Conservation (phyloP, 257 asterid species). For the Fraxinus excelsior region DNA sequence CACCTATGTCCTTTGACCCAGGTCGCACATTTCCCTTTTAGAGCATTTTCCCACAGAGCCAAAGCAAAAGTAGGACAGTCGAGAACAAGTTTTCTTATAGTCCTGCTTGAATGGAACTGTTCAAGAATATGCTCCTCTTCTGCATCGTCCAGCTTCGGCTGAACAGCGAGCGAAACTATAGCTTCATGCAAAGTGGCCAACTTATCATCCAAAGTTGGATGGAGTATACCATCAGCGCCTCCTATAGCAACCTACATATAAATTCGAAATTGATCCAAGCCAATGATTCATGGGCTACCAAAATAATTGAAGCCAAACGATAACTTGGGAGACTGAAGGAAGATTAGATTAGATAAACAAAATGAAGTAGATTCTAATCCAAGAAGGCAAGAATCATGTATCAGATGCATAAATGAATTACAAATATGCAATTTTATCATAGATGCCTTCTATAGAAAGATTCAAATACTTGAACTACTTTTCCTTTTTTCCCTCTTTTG, state of each 20-base stretch:
- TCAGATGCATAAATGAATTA: not conserved
- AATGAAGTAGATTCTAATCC: not conserved
- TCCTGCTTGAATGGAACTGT: conserved; percentile 81
- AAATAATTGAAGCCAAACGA: not conserved
- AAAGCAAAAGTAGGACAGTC: conserved; percentile 81
- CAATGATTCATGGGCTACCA: not conserved
- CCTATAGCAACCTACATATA: conserved; percentile 66
- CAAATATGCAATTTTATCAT: not conserved
- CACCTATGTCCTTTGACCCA: conserved; percentile 94
- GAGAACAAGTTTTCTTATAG: conserved; percentile 67
- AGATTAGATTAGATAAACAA: not conserved
- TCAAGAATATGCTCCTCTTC: conserved; percentile 70
- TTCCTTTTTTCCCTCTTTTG: not conserved
- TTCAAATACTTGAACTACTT: not conserved
- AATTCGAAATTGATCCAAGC: conserved; percentile 5
- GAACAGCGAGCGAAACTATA: conserved; percentile 63
- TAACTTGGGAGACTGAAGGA: not conserved
- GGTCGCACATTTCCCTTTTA: conserved; percentile 64
- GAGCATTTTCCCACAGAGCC: conserved; percentile 71
- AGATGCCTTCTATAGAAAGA: not conserved
- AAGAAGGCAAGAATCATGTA: not conserved
- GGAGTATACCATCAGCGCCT: conserved; percentile 73
- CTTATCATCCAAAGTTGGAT: conserved; percentile 59
- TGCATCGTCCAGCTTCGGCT: conserved; percentile 56
- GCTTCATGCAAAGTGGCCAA: conserved; percentile 55